Evolutionary conservation across 805 yeast species (phyloP).

Genomic region (Saturnispora diversa): DNA sequence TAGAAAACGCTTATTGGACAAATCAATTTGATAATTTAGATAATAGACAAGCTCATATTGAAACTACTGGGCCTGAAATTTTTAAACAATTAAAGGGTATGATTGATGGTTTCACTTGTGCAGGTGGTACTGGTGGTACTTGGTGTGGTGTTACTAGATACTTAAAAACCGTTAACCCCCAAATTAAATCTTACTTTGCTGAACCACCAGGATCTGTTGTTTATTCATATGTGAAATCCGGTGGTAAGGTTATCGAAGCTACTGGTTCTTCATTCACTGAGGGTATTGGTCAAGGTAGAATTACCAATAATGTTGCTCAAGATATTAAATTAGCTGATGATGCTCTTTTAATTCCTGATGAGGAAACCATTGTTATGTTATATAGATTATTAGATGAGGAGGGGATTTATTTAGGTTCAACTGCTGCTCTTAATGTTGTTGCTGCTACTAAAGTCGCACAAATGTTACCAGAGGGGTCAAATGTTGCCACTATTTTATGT

Average conservation of each 20-base stretch:
- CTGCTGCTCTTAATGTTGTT: slow-evolving; percentile 82
- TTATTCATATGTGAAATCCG: slow-evolving; percentile 65
- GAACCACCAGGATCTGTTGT: slow-evolving; percentile 93
- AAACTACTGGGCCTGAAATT: slow-evolving; percentile 89
- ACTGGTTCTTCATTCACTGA: slow-evolving; percentile 86
- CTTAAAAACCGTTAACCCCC: slow-evolving; percentile 60
- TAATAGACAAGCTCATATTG: slow-evolving; percentile 82
- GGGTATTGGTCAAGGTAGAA: slow-evolving; percentile 94
- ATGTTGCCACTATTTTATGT: slow-evolving; percentile 81
- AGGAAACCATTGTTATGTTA: slow-evolving; percentile 73
- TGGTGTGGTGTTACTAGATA: slow-evolving; percentile 79
- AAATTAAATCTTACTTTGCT: slow-evolving; percentile 61
- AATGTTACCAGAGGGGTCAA: slow-evolving; percentile 65
- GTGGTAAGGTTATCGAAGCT: slow-evolving; percentile 60
- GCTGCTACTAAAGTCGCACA: slow-evolving; percentile 79
- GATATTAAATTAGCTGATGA: slow-evolving; percentile 73
- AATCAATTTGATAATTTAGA: slow-evolving; percentile 85
- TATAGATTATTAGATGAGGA: slow-evolving; percentile 80
- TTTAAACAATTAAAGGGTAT: slow-evolving; percentile 79
- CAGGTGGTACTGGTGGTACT: slow-evolving; percentile 93
- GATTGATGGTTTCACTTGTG: slow-evolving; percentile 81
- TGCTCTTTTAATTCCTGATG: slow-evolving; percentile 73
- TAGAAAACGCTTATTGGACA: slow-evolving; percentile 88
- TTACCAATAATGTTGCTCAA: slow-evolving; percentile 70
- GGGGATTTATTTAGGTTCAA: slow-evolving; percentile 86